A percentile compares a stretch with the other conserved stretches of the same genome.
phyloP scores from a whole-genome alignment of 2,329 filamentous ascomycete genomes.

The Chaetomium globosum region DNA sequence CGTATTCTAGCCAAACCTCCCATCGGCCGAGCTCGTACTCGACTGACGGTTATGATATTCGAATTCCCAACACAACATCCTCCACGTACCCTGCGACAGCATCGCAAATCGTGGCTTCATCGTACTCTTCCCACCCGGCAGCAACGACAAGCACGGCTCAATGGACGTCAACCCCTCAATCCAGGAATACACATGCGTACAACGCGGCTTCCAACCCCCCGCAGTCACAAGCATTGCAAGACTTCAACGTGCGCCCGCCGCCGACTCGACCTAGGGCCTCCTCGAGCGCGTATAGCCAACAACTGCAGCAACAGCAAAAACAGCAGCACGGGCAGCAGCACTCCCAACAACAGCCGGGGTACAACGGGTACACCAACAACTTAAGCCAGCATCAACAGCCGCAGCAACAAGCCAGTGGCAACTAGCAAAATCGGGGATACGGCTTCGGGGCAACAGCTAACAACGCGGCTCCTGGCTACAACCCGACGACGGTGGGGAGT shows the following conservation, averaged over 20 bases:
- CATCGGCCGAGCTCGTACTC: slow-evolving; percentile 33
- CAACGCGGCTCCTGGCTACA: slow-evolving; percentile 32
- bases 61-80: slow-evolving; percentile 28
- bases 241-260: slow-evolving; percentile 38
- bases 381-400: slow-evolving; percentile 37
- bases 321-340: slow-evolving; percentile 31
- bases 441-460: slow-evolving; percentile 38
- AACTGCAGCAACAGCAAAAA: slow-evolving; percentile 36
- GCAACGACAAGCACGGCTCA: slow-evolving; percentile 33
- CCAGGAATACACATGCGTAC: slow-evolving; percentile 38
- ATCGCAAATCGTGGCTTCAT: slow-evolving; percentile 38
- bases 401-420: slow-evolving; percentile 34
- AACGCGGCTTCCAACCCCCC: slow-evolving; percentile 36
- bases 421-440: slow-evolving; percentile 43
- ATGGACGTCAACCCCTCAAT: slow-evolving; percentile 38
- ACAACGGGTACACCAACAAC: slow-evolving; percentile 31
- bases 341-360: slow-evolving; percentile 32
- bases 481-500: slow-evolving; percentile 24
- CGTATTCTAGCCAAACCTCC: slow-evolving; percentile 38
- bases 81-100: slow-evolving; percentile 27
- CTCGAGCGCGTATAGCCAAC: slow-evolving; percentile 38
- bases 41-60: slow-evolving; percentile 35
- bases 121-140: slow-evolving; percentile 38
- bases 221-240: slow-evolving; percentile 32
- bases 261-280: slow-evolving; percentile 35